phyloP scores from a whole-genome alignment of 768 basidiomycete species.

The Lyophyllum decastes region DNA sequence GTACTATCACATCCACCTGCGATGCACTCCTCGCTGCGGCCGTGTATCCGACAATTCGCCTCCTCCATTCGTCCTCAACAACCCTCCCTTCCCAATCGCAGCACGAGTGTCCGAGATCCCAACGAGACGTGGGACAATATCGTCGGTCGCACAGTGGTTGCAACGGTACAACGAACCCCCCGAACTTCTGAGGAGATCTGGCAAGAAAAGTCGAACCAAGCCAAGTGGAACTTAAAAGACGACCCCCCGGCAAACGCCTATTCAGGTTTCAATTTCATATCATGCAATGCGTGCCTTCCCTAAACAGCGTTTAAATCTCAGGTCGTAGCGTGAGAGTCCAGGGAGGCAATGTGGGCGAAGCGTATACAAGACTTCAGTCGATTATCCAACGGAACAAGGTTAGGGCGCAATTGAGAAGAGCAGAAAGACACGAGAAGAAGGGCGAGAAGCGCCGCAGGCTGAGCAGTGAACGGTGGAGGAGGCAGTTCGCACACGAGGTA shows the following conservation, averaged over 20 bases:
- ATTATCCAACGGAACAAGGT: conserved; percentile 62
- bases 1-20: not conserved
- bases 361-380: conserved; percentile 50
- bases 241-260: conserved; percentile 51
- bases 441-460: conserved; percentile 77
- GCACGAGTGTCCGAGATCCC: not conserved
- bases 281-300: not conserved
- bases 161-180: not conserved
- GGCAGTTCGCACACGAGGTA: conserved; percentile 78
- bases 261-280: conserved; percentile 36
- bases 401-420: conserved; percentile 43
- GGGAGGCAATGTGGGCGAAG: conserved; percentile 41
- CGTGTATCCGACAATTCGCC: conserved; percentile 4
- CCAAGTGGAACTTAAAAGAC: conserved; percentile 19
- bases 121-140: not conserved
- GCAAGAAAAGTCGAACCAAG: conserved; percentile 30
- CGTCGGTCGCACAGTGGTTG: not conserved
- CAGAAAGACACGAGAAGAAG: conserved; percentile 78
- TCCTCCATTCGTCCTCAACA: not conserved
- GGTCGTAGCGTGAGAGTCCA: conserved; percentile 62
- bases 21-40: conserved; percentile 3
- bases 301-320: conserved; percentile 25
- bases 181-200: conserved; percentile 37
- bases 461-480: conserved; percentile 77
- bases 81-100: not conserved